These are phyloP conservation scores for Colletotrichum chlorophyti DNA, from an alignment of 2,329 filamentous ascomycete genomes.

Conservation along the genomic window DNA sequence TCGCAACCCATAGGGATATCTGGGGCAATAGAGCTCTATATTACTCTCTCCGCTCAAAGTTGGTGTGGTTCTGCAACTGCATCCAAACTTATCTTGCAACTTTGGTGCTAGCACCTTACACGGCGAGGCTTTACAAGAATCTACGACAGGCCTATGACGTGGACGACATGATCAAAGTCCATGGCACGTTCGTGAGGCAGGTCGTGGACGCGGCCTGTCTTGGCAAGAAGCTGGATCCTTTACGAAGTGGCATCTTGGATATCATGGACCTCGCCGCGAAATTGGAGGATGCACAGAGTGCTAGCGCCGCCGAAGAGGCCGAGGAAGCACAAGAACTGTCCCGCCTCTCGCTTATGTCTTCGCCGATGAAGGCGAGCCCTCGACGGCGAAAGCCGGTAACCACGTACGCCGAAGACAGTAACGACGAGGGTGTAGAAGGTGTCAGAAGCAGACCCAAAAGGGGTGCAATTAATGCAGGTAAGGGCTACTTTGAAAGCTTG, in stretches of 20 bases:
- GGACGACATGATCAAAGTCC: slow-evolving; percentile 79
- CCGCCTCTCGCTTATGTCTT: slow-evolving; percentile 44
- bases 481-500: slow-evolving; percentile 59
- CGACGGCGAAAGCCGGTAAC: slow-evolving; percentile 25
- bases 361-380: slow-evolving; percentile 37
- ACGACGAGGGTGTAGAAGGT: slow-evolving; percentile 44
- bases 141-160: slow-evolving; percentile 73
- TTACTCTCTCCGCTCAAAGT: slow-evolving; percentile 68
- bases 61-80: slow-evolving; percentile 80
- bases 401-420: slow-evolving; percentile 37
- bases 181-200: slow-evolving; percentile 67
- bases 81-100: slow-evolving; percentile 79
- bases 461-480: slow-evolving; percentile 31
- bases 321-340: slow-evolving; percentile 47
- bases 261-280: slow-evolving; percentile 77
- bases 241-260: slow-evolving; percentile 76
- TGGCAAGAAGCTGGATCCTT: slow-evolving; percentile 70
- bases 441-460: slow-evolving; percentile 12
- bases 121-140: slow-evolving; percentile 59
- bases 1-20: slow-evolving; percentile 42
- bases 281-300: slow-evolving; percentile 66
- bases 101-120: slow-evolving; percentile 71
- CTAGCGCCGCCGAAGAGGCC: slow-evolving; percentile 44
- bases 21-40: slow-evolving; percentile 56
- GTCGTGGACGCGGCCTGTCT: slow-evolving; percentile 75